Evolutionary conservation across 257 asterid species (phyloP), one percentile per base, ranked within the genome.

Genomic region (Cynanchum wilfordii): DNA sequence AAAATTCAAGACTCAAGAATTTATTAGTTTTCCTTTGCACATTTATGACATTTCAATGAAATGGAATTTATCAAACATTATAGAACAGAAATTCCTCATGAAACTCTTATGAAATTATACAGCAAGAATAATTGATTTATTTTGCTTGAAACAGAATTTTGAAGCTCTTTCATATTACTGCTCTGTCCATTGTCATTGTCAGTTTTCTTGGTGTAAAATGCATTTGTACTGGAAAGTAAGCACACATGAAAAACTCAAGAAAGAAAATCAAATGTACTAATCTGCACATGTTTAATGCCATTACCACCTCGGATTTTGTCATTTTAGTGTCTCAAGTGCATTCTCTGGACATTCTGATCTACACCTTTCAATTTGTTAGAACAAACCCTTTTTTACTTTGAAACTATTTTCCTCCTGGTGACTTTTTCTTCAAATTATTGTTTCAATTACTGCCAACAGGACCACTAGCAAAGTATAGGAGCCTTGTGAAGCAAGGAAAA

Each of bases 401-500:
- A 3, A 30, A 27, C 58, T 50, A 62, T 57, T 79, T 5, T 7
- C 69, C 38, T 66, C 73, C 16, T 2, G 4, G 25, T 25, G 57
- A 75, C 71, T 42, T 74, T 74, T 67, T 72, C 58, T 70, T 69
- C 73, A 68, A 74, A 52, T 78, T 27, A 78, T 76, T 59, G 54
- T 36, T 76, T 74, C 74, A 68, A 69, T 45, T 68, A 42, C 55
- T 63, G 25, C 49, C 74, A 80, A 75, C 92, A 94, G 99, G 97
- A 56, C 89, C 90, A 27, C 93, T 91, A 78, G 78, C 89, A 67
- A 85, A 84, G 79, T 95, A 95, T 72, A 87, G 80, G 84, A 83
- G 84, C 81, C 95, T 95, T 68, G 93, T 95, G 75, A 78, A 81
- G 77, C 88, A 87, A 78, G 96, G 98, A 81, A 95, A 87, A 84